Evolutionary conservation across 352 stramenopile species (phyloP).

Genomic region (Globisporangium camurandrum): DNA sequence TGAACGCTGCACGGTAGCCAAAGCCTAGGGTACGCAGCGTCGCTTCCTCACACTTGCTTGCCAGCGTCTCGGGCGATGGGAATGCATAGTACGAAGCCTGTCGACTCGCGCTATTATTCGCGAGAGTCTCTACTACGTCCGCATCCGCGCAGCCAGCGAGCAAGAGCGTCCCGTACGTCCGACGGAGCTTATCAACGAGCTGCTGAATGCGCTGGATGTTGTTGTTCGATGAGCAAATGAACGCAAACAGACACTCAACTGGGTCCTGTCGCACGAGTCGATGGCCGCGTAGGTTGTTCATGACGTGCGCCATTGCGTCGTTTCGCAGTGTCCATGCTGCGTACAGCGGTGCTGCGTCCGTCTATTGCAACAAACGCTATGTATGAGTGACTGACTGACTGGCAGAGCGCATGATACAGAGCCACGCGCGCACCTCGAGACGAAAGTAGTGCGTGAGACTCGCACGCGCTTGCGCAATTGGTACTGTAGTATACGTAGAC

Average conservation of each 20-base stretch:
- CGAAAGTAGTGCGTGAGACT: conserved; percentile 87
- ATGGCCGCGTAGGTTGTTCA: conserved; percentile 76
- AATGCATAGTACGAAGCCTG: conserved; percentile 79
- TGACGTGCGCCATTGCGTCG: conserved; percentile 62
- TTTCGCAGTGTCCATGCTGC: conserved; percentile 63
- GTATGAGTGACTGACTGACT: neutral
- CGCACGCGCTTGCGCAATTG: conserved; percentile 32
- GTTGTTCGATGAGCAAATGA: conserved; percentile 98
- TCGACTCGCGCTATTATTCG: neutral
- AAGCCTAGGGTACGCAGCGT: conserved; percentile 83
- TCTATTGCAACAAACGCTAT: no score
- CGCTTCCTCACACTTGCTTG: conserved; percentile 56
- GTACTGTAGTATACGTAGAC: conserved; percentile 13
- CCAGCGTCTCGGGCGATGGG: conserved; percentile 78
- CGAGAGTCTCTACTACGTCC: no score
- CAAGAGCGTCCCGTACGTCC: conserved; percentile 80
- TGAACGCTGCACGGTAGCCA: conserved; percentile 86
- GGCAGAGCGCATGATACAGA: neutral
- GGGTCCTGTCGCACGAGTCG: conserved; percentile 92
- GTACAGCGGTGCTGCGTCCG: conserved; percentile 48
- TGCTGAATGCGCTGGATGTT: conserved; percentile 95
- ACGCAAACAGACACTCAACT: conserved; percentile 95
- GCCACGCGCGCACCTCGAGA: conserved; percentile 36
- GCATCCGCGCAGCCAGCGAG: conserved; percentile 2
- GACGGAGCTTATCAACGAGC: conserved; percentile 89